These are phyloP conservation scores for Globisporangium megalacanthum DNA, from an alignment of 352 stramenopile genomes.

Conservation along the genomic window DNA sequence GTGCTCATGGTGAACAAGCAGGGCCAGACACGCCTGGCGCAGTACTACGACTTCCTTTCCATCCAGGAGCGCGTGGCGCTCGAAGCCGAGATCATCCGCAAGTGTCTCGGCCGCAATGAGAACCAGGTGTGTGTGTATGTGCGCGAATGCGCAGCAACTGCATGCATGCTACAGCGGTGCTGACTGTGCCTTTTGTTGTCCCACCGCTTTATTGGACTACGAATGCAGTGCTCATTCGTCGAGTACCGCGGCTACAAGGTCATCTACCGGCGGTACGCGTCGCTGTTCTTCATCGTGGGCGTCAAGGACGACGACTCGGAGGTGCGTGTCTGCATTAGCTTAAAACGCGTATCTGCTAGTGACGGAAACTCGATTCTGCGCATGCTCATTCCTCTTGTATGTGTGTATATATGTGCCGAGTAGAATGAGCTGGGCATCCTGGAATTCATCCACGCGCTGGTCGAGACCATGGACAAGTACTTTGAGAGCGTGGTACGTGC, in stretches of 20 bases:
- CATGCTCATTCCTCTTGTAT: background rate
- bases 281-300: conserved; percentile 99
- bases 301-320: conserved; percentile 94
- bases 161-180: background rate
- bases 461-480: conserved; percentile 99
- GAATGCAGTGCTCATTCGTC: conserved; percentile 96
- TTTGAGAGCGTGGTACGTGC: conserved; percentile 95
- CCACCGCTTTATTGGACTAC: conserved; percentile 2
- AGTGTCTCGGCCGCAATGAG: conserved; percentile 98
- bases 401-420: background rate
- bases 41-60: conserved; percentile 99
- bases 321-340: conserved; percentile 20
- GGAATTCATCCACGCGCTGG: conserved; percentile 99
- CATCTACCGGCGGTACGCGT: conserved; percentile 98
- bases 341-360: background rate
- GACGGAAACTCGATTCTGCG: background rate
- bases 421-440: conserved; percentile 99
- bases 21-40: conserved; percentile 98
- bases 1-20: conserved; percentile 99
- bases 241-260: conserved; percentile 99
- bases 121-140: conserved; percentile 61
- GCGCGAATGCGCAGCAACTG: background rate
- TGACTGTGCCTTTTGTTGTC: background rate
- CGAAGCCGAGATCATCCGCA: conserved; percentile 99
- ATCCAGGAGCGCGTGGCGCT: conserved; percentile 98